phyloP scores from a whole-genome alignment of 331 rosid genomes.

The Rhamnella rubrinervis region DNA sequence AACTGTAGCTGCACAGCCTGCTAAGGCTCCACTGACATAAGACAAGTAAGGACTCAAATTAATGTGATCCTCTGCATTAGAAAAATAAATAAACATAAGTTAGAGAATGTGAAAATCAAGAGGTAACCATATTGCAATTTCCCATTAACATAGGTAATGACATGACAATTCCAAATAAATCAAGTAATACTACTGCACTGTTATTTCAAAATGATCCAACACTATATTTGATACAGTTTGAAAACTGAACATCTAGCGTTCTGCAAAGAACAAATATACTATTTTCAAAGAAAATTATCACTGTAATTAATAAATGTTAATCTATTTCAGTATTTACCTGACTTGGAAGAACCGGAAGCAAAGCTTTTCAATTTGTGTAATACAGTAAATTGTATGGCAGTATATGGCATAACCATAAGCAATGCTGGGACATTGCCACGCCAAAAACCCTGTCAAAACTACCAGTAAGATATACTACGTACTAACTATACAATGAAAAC shows the following conservation, averaged over 20 bases:
- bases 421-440: slow-evolving; percentile 95
- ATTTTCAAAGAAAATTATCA: background rate
- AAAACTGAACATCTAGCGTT: background rate
- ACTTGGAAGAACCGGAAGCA: slow-evolving; percentile 82
- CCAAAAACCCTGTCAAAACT: slow-evolving; percentile 82
- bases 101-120: slow-evolving; percentile 1
- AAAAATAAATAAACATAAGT: slow-evolving; percentile 23
- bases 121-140: background rate
- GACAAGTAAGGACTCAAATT: slow-evolving; percentile 79
- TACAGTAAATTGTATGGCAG: slow-evolving; percentile 87
- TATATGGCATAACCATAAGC: slow-evolving; percentile 98
- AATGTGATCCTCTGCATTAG: slow-evolving; percentile 76
- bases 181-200: too few species aligned
- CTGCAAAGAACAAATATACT: too few species aligned
- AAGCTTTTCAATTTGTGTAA: slow-evolving; percentile 74
- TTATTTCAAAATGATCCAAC: too few species aligned
- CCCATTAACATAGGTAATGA: too few species aligned
- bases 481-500: too few species aligned
- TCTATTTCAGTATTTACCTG: slow-evolving; percentile 43
- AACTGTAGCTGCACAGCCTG: slow-evolving; percentile 92
- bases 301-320: background rate
- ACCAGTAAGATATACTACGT: background rate
- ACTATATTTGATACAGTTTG: too few species aligned
- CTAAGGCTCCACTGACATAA: slow-evolving; percentile 82
- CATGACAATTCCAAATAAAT: too few species aligned